Percentiles rank a stretch among this genome's conserved stretches.
Conservation (phyloP, 306 rosid species). For the Quercus cerris region DNA sequence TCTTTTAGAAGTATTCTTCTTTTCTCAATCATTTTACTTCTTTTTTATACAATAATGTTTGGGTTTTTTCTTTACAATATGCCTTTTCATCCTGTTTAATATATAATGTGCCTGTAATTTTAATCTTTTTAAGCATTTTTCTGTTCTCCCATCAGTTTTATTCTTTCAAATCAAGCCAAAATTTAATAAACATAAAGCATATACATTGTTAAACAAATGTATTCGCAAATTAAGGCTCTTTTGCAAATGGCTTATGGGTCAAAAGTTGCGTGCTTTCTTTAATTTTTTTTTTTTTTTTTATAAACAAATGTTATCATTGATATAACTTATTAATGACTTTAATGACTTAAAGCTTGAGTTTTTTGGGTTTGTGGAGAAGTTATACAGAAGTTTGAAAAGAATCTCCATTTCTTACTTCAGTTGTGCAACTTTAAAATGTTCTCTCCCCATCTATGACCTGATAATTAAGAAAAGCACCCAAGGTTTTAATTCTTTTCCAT, state of each 20-base stretch:
- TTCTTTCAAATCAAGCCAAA: not conserved
- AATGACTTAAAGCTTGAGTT: not conserved
- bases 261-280: slow-evolving; percentile 25
- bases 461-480: slow-evolving; percentile 60
- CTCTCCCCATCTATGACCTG: slow-evolving; percentile 37
- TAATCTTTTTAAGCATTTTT: too few species aligned
- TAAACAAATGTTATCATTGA: not conserved
- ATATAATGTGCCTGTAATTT: too few species aligned
- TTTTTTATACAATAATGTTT: not conserved
- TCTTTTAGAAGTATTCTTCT: not conserved
- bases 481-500: slow-evolving; percentile 8
- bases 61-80: not conserved
- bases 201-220: not conserved
- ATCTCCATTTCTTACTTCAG: slow-evolving; percentile 37
- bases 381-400: slow-evolving; percentile 32
- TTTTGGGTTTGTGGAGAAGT: slow-evolving; percentile 24
- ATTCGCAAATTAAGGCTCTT: not conserved
- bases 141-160: too few species aligned
- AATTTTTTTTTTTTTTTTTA: not conserved
- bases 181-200: not conserved
- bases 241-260: slow-evolving; percentile 2
- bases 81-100: too few species aligned
- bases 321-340: not conserved
- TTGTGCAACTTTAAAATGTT: slow-evolving; percentile 20
- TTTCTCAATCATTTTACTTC: not conserved